Base-by-base conservation (phyloP, 768 basidiomycete species). In the Trametes elegans region DNA sequence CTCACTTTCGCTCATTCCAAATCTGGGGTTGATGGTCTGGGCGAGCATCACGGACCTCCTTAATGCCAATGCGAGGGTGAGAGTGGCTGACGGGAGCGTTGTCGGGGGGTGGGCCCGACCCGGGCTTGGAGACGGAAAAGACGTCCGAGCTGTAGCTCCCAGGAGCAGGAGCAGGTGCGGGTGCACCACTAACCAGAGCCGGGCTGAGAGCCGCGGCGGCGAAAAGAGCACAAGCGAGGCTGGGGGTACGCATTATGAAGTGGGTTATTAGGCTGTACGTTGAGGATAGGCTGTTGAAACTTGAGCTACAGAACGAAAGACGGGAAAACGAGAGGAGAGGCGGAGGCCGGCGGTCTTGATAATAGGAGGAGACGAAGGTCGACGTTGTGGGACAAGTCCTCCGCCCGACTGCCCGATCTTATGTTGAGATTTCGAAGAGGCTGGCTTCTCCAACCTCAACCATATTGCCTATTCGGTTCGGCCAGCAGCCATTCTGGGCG, bases 191-290 rank as follows among this genome's bases (percentile, higher is more conserved):
- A 19, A 60, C 62, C 32, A 67, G 48, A 6, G 47, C 45, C 6
- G 66, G 59, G 57, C 58, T 66, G 53, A 66, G 59, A 11, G 52
- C 58, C 18, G 64, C 63, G 19, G 54, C 58, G 40, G 57, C 59
- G 40, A 69, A 51, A 31, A 68, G 27, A 21, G 63, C 62, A 47
- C 64, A 53, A 40, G 63, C 59, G 60, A 69, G 42, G 43, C 58
- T 55, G 42, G 62, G 61, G 41, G 65, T 62, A 35, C 66, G 68
- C 68, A 69, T 69, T n/a, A n/a, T n/a, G n/a, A n/a, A n/a, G 26
- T 39, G 57, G 48, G 26, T 7, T 26, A 26, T 35, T 54, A 44
- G 39, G 39, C 21, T 41, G 51, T 39, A 48, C 29, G 57, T 47
- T 10, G 51, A 19, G 51, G 13, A 11, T 55, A 52, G 58, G 42